Conservation (phyloP, 2,329 filamentous ascomycete species). For the Cercospora nicotianae region DNA sequence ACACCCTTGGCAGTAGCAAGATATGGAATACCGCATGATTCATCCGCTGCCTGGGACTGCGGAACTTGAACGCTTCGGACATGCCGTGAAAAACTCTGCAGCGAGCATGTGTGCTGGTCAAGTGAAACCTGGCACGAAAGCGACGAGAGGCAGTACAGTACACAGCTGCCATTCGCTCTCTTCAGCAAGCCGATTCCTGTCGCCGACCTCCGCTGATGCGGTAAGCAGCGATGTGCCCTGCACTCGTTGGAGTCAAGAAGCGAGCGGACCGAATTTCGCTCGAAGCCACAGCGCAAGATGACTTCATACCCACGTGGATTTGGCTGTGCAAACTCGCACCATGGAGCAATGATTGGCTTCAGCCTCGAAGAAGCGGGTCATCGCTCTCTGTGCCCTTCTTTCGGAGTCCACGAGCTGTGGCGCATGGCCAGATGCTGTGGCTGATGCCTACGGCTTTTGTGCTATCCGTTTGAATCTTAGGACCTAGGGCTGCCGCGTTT, state of each 20-base stretch:
- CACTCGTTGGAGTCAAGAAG: neutral
- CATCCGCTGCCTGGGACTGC: neutral
- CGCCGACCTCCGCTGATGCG: slow-evolving; percentile 3
- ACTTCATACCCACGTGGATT: slow-evolving; percentile 7
- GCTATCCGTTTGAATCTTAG: neutral
- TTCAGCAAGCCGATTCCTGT: neutral
- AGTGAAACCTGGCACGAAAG: neutral
- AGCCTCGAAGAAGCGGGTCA: neutral
- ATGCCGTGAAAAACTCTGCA: neutral
- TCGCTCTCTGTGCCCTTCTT: neutral
- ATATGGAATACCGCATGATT: neutral
- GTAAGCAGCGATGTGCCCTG: slow-evolving; percentile 2
- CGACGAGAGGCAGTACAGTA: neutral
- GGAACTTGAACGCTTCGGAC: neutral
- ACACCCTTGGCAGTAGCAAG: neutral
- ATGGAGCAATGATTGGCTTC: neutral
- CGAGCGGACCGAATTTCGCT: slow-evolving; percentile 5
- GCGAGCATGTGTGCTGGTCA: neutral
- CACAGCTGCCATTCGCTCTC: neutral
- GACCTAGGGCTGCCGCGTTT: neutral
- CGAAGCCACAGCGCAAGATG: neutral
- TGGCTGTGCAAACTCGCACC: neutral
- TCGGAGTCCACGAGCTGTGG: slow-evolving; percentile 5
- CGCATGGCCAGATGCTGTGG: neutral
- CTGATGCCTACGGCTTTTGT: neutral